Conservation (phyloP, 2,329 filamentous ascomycete genomes). For the Cercospora beticola region DNA sequence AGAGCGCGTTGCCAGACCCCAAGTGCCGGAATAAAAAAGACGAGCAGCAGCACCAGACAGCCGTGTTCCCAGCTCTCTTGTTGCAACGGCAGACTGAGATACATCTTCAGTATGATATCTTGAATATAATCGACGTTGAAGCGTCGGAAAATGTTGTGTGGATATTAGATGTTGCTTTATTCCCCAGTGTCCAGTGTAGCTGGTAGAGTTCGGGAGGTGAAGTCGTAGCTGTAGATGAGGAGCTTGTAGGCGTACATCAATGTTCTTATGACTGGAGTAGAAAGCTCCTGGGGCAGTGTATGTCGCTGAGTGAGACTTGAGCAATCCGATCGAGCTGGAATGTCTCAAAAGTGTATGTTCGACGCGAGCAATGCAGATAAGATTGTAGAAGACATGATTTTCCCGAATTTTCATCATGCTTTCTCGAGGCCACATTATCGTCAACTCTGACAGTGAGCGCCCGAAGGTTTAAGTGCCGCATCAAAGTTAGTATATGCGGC, state of each 20-base stretch:
- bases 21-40: background rate
- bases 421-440: background rate
- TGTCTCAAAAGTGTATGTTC: background rate
- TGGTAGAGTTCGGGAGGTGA: background rate
- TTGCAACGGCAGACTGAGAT: background rate
- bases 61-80: background rate
- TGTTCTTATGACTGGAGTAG: background rate
- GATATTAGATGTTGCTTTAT: background rate
- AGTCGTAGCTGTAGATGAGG: too few relatives aligned
- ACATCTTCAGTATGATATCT: background rate
- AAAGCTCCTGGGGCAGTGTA: background rate
- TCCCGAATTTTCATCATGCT: background rate
- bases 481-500: too few relatives aligned
- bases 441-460: too few relatives aligned
- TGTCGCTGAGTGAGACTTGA: background rate
- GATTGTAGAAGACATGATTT: background rate
- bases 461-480: too few relatives aligned
- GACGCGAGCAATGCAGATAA: background rate
- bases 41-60: background rate
- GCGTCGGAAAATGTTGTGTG: background rate
- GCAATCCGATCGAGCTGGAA: background rate
- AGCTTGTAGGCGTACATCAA: background rate
- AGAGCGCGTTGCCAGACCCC: background rate
- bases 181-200: background rate
- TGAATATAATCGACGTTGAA: background rate